A percentile compares a stretch with the other conserved stretches of the same genome.
These are phyloP conservation scores for Codiaeum variegatum DNA, from an alignment of 441 rosid species.

Conservation along the genomic window DNA sequence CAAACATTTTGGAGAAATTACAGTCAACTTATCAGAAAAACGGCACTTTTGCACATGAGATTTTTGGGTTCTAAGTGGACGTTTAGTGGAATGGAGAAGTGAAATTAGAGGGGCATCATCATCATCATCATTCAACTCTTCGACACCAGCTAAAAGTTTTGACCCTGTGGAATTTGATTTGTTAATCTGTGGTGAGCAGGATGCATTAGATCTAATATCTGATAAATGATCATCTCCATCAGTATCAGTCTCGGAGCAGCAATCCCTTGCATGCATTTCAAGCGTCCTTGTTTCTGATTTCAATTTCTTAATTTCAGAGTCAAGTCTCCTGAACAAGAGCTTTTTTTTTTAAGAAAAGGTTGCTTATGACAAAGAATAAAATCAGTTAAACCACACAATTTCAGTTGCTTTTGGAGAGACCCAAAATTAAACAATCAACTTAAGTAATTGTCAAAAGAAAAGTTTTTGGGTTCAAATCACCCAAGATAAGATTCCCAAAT, in stretches of 20 bases:
- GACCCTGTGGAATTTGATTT: conserved; percentile 38
- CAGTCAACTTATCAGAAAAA: conserved; percentile 28
- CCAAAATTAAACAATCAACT: conserved; percentile 8
- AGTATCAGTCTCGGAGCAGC: conserved; percentile 89
- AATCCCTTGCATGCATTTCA: conserved; percentile 39
- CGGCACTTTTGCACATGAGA: conserved; percentile 26
- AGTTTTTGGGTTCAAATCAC: conserved; percentile 9
- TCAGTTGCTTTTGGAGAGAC: neutral
- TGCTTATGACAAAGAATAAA: neutral
- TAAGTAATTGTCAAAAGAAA: conserved; percentile 1
- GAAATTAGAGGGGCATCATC: conserved; percentile 70
- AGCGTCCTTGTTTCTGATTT: conserved; percentile 37
- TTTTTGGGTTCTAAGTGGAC: conserved; percentile 30
- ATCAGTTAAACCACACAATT: neutral
- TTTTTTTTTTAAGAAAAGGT: conserved; percentile 19
- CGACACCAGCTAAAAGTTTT: conserved; percentile 34
- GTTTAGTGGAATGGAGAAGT: conserved; percentile 40
- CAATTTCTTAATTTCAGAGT: conserved; percentile 51
- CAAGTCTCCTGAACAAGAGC: conserved; percentile 57
- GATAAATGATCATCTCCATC: conserved; percentile 53
- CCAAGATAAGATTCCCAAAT: conserved; percentile 13
- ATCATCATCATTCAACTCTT: conserved; percentile 49
- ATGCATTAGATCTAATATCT: conserved; percentile 36
- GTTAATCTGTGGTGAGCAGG: conserved; percentile 32
- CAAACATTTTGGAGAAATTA: conserved; percentile 31